These are phyloP conservation scores for Bisporella sp. DNA, from an alignment of 2,329 filamentous ascomycete genomes.

Conservation along the genomic window DNA sequence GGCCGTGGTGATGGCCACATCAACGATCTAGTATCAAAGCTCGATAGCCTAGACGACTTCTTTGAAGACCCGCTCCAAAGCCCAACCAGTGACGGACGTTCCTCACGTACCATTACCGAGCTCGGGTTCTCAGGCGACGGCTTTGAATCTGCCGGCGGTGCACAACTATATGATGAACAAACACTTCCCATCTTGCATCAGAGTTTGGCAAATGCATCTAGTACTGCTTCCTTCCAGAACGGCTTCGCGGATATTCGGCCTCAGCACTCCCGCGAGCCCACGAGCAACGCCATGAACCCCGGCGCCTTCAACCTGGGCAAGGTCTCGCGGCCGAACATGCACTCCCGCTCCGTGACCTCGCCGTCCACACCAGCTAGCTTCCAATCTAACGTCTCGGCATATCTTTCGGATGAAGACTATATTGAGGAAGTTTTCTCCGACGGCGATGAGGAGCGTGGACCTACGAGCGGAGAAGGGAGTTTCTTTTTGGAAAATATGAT, in stretches of 20 bases:
- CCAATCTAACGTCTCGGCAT: conserved; percentile 49
- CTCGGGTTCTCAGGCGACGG: conserved; percentile 57
- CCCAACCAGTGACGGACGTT: conserved; percentile 52
- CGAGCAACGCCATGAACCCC: conserved; percentile 54
- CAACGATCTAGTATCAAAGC: conserved; percentile 73
- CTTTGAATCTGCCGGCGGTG: conserved; percentile 59
- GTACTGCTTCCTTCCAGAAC: conserved; percentile 74
- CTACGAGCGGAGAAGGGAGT: conserved; percentile 27
- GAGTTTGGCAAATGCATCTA: conserved; percentile 63
- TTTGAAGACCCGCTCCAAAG: conserved; percentile 60
- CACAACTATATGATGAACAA: conserved; percentile 86
- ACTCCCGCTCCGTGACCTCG: conserved; percentile 78
- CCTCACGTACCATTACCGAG: conserved; percentile 56
- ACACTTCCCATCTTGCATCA: conserved; percentile 85
- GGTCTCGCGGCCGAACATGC: conserved; percentile 59
- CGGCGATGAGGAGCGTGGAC: conserved; percentile 49
- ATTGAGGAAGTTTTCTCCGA: conserved; percentile 74
- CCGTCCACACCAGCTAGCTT: conserved; percentile 55
- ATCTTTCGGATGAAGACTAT: conserved; percentile 71
- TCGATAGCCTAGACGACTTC: conserved; percentile 76
- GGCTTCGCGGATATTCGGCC: conserved; percentile 67
- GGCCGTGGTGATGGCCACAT: conserved; percentile 62
- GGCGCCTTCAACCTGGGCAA: conserved; percentile 43
- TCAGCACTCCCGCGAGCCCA: conserved; percentile 51
- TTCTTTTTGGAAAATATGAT: conserved; percentile 57